phyloP scores from a whole-genome alignment of 805 yeast species.

The Wickerhamomyces subpelliculosus region DNA sequence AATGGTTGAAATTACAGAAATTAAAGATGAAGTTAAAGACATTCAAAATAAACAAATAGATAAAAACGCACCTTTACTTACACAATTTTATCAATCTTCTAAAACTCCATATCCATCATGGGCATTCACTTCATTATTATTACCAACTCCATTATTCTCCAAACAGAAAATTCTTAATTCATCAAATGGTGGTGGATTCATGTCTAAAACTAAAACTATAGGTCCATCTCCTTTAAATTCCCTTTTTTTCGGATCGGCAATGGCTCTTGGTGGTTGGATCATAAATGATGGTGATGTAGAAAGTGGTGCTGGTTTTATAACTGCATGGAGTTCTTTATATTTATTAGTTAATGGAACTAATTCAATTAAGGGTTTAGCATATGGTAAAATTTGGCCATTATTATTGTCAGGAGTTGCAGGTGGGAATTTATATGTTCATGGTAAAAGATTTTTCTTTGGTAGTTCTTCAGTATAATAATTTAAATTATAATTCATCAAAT shows the following conservation, averaged over 20 bases:
- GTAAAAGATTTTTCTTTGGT: conserved; percentile 57
- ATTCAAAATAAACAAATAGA: conserved; percentile 5
- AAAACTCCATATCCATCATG: conserved; percentile 43
- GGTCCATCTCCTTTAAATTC: conserved; percentile 33
- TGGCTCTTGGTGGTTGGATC: conserved; percentile 66
- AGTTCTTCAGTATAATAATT: neutral
- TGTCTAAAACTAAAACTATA: conserved; percentile 7
- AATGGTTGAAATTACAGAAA: conserved; percentile 20
- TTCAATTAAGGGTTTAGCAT: conserved; percentile 42
- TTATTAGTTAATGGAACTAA: conserved; percentile 62
- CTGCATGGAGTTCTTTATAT: conserved; percentile 79
- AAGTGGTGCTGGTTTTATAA: conserved; percentile 74
- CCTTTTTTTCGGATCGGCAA: conserved; percentile 52
- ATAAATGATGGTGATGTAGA: conserved; percentile 67
- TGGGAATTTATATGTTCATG: conserved; percentile 60
- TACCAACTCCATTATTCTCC: conserved; percentile 30
- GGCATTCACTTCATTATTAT: conserved; percentile 29
- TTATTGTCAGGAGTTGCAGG: conserved; percentile 50
- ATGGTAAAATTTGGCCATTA: conserved; percentile 58
- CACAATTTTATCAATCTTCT: conserved; percentile 25
- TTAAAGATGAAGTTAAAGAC: conserved; percentile 12
- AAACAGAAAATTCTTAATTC: conserved; percentile 16
- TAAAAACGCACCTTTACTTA: conserved; percentile 6
- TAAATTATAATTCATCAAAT: too few species aligned
- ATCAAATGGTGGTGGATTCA: conserved; percentile 5